Evolutionary conservation across 306 rosid genomes (phyloP).

Genomic region (Nissolia schottii): DNA sequence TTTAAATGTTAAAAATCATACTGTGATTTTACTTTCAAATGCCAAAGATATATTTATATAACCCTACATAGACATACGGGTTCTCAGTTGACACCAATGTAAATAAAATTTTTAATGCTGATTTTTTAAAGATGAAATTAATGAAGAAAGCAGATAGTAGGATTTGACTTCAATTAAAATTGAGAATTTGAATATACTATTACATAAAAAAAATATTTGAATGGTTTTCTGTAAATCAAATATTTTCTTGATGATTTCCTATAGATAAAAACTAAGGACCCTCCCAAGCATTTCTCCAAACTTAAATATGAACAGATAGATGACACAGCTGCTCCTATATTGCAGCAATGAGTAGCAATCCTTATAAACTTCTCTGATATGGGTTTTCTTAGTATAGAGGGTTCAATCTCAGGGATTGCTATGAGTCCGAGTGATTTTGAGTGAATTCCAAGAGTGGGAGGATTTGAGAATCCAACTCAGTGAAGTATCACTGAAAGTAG

Average conservation of each 20-base stretch:
- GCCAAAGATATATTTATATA: neutral
- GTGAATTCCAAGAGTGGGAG: too few species aligned
- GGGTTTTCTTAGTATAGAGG: too few species aligned
- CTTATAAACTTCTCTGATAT: neutral
- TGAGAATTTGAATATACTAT: neutral
- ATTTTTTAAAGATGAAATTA: neutral
- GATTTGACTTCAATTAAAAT: neutral
- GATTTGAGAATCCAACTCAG: too few species aligned
- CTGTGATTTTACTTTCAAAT: neutral
- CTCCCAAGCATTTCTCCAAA: conserved; percentile 1
- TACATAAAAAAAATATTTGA: neutral
- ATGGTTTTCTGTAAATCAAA: neutral
- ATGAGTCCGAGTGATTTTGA: too few species aligned
- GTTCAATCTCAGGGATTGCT: too few species aligned
- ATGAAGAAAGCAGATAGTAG: neutral
- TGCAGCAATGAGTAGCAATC: neutral
- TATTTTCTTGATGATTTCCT: neutral
- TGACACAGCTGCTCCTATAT: neutral
- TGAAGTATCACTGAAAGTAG: too few species aligned
- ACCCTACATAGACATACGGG: neutral
- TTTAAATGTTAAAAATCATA: neutral
- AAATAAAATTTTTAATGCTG: neutral
- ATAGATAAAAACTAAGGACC: neutral
- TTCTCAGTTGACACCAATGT: neutral
- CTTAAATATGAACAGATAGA: neutral